A percentile compares a stretch with the other conserved stretches of the same genome.
Conservation (phyloP, 495 filamentous ascomycete species). For the Penicillium parvum region DNA sequence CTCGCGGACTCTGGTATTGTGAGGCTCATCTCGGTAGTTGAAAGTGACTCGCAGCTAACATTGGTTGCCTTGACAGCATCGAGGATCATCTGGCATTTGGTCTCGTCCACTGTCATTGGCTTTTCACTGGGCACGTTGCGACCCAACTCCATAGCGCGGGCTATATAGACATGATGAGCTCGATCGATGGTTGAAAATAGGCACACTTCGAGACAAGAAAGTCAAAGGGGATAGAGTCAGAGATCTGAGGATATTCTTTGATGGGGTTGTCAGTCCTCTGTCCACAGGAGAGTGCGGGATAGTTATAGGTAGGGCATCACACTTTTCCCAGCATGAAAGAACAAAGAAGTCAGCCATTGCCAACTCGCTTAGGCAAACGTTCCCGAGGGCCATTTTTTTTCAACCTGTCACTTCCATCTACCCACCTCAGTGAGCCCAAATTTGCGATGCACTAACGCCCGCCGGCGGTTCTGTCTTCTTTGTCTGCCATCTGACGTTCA, state of each 20-base stretch:
- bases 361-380: too few relatives aligned
- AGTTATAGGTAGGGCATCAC: slow-evolving; percentile 5
- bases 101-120: slow-evolving; percentile 56
- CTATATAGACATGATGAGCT: slow-evolving; percentile 53
- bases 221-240: not conserved
- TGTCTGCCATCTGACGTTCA: too few relatives aligned
- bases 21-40: slow-evolving; percentile 35
- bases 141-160: slow-evolving; percentile 51
- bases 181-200: slow-evolving; percentile 60
- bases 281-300: too few relatives aligned
- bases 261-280: too few relatives aligned
- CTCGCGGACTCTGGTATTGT: slow-evolving; percentile 35
- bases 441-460: too few relatives aligned
- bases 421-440: too few relatives aligned
- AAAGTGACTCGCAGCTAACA: slow-evolving; percentile 27
- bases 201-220: slow-evolving; percentile 11
- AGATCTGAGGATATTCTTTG: not conserved
- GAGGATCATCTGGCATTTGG: slow-evolving; percentile 46
- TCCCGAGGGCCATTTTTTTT: too few relatives aligned
- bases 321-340: too few relatives aligned
- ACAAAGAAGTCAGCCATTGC: too few relatives aligned
- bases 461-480: too few relatives aligned
- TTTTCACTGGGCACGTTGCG: slow-evolving; percentile 56
- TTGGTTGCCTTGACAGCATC: slow-evolving; percentile 26
- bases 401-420: too few relatives aligned